Conservation (phyloP, 768 basidiomycete species). For the Naganishia randhawae region DNA sequence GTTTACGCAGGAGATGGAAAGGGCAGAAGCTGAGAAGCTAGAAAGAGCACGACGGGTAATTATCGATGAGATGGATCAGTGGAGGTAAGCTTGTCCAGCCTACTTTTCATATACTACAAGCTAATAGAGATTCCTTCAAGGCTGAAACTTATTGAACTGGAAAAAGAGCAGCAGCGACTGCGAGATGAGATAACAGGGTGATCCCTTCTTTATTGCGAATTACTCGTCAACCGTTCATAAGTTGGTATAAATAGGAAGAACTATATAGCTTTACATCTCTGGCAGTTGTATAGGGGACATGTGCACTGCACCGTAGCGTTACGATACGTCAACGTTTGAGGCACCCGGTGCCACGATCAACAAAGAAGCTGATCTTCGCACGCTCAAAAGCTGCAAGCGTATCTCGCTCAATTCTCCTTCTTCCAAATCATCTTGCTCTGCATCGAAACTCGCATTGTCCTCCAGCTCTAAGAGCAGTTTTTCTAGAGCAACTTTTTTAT, state of each 20-base stretch:
- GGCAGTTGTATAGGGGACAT: background rate
- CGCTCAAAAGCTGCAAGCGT: background rate
- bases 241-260: too few relatives aligned
- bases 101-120: background rate
- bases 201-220: background rate
- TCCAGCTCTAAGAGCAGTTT: slow-evolving; percentile 8
- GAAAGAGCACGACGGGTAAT: slow-evolving; percentile 71
- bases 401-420: slow-evolving; percentile 8
- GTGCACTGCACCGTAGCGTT: background rate
- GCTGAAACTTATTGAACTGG: slow-evolving; percentile 66
- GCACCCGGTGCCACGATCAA: background rate
- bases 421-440: slow-evolving; percentile 1
- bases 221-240: background rate
- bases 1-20: slow-evolving; percentile 79
- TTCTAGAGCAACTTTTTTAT: slow-evolving; percentile 10
- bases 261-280: background rate
- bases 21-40: slow-evolving; percentile 73
- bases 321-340: background rate
- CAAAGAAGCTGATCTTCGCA: background rate
- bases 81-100: slow-evolving; percentile 56
- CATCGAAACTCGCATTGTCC: background rate
- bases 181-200: slow-evolving; percentile 55
- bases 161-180: slow-evolving; percentile 71
- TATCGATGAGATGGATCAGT: slow-evolving; percentile 70
- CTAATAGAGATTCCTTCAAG: slow-evolving; percentile 30